phyloP scores from a whole-genome alignment of 225 moss, liverwort and hornwort species.

The Bryum argenteum region DNA sequence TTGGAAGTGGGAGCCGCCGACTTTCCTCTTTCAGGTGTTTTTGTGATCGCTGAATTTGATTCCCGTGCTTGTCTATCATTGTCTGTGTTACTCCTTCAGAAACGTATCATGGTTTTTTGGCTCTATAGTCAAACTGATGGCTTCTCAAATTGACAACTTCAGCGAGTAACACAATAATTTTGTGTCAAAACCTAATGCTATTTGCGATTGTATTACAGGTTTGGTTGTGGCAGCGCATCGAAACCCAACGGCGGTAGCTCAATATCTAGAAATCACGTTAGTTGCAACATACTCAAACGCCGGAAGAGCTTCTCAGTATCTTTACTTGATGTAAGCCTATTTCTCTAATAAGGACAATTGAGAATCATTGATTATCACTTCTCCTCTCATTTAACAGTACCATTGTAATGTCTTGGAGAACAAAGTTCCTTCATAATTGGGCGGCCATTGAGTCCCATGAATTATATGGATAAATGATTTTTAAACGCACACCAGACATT shows the following conservation, averaged over 20 bases:
- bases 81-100: constrained; percentile 3
- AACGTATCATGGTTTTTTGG: neutral
- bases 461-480: neutral
- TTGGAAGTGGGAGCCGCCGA: constrained; percentile 20
- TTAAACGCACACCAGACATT: constrained; percentile 17
- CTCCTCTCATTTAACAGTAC: constrained; percentile 1
- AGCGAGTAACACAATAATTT: neutral
- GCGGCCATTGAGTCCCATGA: constrained; percentile 6
- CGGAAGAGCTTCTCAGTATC: constrained; percentile 23
- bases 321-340: constrained; percentile 50
- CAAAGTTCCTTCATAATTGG: neutral
- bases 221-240: constrained; percentile 36
- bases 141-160: neutral
- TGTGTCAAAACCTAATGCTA: neutral
- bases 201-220: constrained; percentile 36
- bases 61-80: neutral
- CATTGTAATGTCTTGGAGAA: neutral
- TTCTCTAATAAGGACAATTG: neutral
- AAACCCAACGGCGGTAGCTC: constrained; percentile 41
- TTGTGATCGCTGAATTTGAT: neutral
- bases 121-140: no score
- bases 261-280: constrained; percentile 39
- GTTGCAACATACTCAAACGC: constrained; percentile 21
- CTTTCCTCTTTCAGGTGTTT: constrained; percentile 38
- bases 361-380: neutral